These are phyloP conservation scores for Tulasnella sp. DNA, from an alignment of 768 basidiomycete species.

Conservation along the genomic window DNA sequence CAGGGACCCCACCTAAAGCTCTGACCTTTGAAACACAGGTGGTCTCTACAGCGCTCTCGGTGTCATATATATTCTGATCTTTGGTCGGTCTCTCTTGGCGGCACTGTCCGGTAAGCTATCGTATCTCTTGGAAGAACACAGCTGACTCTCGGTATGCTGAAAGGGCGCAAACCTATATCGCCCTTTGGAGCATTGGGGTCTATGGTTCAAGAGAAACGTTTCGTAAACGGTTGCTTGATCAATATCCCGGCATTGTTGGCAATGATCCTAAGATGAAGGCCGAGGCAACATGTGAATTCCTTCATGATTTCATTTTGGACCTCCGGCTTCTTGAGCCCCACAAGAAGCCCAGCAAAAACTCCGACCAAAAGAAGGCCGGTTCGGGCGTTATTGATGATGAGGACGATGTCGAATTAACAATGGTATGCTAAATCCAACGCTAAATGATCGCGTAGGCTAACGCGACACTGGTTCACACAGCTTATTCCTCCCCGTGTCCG, in stretches of 20 bases:
- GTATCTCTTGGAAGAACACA: too few species aligned
- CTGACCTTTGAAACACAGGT: neutral
- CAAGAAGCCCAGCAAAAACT: neutral
- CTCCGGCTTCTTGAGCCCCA: neutral
- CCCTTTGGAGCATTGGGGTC: neutral
- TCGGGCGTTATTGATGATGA: too few species aligned
- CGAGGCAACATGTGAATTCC: neutral
- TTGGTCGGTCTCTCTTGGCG: neutral
- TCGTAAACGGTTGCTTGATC: neutral
- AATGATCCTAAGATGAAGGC: neutral
- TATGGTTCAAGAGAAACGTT: neutral
- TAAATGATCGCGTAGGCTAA: too few species aligned
- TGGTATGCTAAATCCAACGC: too few species aligned
- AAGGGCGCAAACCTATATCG: neutral
- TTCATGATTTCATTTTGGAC: constrained; percentile 10
- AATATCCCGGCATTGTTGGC: neutral
- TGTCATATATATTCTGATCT: neutral
- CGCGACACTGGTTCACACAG: too few species aligned
- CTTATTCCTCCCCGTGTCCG: too few species aligned
- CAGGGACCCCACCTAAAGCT: too few species aligned
- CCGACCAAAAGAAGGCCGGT: too few species aligned
- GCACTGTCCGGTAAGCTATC: neutral
- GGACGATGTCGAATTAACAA: too few species aligned
- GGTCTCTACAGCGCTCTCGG: neutral
- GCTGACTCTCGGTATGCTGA: neutral